These are phyloP conservation scores for Ogataea zsoltii DNA, from an alignment of 805 yeast species.

Conservation along the genomic window DNA sequence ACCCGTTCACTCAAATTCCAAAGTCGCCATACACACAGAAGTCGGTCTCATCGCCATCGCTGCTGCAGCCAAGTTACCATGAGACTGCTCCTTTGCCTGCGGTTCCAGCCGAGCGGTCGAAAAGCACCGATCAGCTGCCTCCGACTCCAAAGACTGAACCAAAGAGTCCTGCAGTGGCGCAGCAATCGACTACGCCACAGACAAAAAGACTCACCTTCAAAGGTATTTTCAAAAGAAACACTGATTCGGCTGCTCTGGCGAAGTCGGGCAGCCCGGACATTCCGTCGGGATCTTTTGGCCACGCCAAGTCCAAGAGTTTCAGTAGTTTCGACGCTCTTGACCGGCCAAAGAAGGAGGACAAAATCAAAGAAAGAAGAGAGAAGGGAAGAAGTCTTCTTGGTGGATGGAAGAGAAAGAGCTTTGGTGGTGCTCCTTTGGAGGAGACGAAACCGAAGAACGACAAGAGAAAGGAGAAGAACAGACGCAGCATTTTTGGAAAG, in stretches of 20 bases:
- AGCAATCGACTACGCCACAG: not conserved
- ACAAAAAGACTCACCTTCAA: constrained; percentile 29
- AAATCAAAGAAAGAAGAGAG: constrained; percentile 24
- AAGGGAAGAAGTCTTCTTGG: constrained; percentile 31
- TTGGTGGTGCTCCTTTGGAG: constrained; percentile 18
- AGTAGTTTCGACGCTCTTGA: constrained; percentile 14
- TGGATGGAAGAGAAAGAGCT: constrained; percentile 34
- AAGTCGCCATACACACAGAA: not conserved
- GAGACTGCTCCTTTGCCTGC: constrained; percentile 4
- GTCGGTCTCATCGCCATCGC: constrained; percentile 5
- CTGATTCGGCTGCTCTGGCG: constrained; percentile 1
- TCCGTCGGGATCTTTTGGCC: constrained; percentile 13
- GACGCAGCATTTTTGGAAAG: constrained; percentile 18
- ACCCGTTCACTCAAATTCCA: not conserved
- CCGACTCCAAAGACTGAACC: constrained; percentile 1
- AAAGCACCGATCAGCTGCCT: constrained; percentile 3
- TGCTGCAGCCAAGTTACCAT: not conserved
- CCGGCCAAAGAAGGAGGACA: constrained; percentile 9
- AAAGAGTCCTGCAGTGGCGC: not conserved
- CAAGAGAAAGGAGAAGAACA: constrained; percentile 5
- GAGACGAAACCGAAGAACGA: constrained; percentile 3
- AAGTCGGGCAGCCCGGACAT: constrained; percentile 21
- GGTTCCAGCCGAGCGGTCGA: constrained; percentile 1
- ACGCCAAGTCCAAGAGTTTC: constrained; percentile 22
- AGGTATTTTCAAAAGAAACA: constrained; percentile 28